Base-by-base conservation (phyloP, 129 eudicot genomes). In the Flaveria robusta region DNA sequence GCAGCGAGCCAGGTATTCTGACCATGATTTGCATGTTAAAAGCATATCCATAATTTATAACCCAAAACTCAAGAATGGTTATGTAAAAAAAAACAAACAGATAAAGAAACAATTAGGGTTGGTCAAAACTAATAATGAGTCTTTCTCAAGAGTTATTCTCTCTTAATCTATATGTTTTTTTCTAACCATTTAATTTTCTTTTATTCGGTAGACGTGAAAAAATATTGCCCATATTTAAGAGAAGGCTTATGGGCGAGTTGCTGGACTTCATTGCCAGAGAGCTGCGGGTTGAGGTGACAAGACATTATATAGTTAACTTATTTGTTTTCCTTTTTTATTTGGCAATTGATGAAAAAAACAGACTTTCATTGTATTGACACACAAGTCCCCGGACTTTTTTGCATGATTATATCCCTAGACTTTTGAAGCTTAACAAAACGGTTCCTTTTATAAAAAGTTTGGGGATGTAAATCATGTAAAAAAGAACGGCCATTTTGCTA, bases 261-360 rank as follows among this genome's bases (percentile, higher is more conserved):
- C 74, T 92, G 84, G 96, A 92, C 70, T 90, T 92, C 79, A 83
- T 89, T 74, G 90, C 98, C 23, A 84, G 90, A 79, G 96, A 92
- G 75, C 86, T 92, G 60, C 90, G 85, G 77, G 86, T 77, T 81
- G 94, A 92, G 94, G 98, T 92, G 80, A 81, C 18, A n/a, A 54
- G 12, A 55, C 8, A 11, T 19, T 19, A n/a, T 51, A 55, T 55
- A 55, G 12, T 7, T 18, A 18, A 1, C 9, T 19, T 55, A 18
- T 51, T 16, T 51, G 59, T 51, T 19, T 55, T 55, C 24, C 27
- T 19, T 20, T 18, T 55, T 18, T 19, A 55, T 55, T 55, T 55
- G 62, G 14, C 62, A 55, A 8, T 51, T 51, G 58, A 7, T 51
- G 22, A 51, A 51, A 49, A 51, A n/a, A 6, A 23, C 23, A n/a